Base-by-base conservation (phyloP, 441 rosid species). In the Theobroma grandiflorum region DNA sequence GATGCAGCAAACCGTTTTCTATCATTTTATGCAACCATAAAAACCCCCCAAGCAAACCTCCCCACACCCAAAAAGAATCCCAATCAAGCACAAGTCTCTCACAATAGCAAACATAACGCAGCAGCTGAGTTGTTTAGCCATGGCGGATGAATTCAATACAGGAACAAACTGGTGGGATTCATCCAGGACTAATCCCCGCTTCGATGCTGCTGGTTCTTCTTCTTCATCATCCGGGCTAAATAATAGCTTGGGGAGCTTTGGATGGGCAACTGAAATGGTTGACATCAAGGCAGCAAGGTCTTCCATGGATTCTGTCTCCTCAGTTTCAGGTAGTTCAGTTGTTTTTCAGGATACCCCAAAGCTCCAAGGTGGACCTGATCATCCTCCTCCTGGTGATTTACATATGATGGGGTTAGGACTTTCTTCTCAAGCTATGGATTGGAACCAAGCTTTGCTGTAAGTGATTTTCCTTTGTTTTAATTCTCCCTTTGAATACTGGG, bases 371-470 rank as follows among this genome's bases (percentile, higher is more conserved):
- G 84, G 84, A 42, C 31, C 68, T 59, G 47, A 22, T 22, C 63
- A 52, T 52, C 86, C 86, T 59, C 84, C 91, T 33, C 57, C 79
- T 63, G 72, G 76, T 72, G 85, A 72, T 62, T 86, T 91, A 64
- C 95, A 95, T 37, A 90, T 95, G 95, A 97, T 97, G 95, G 94
- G 93, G 50, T 80, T 97, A 84, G 98, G 97, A 70, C 95, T 97
- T 67, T 90, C 98, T 72, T 91, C 98, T 4, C 99, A 87, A 53
- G 82, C 92, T 74, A 82, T 91, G 83, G 96, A 95, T 55, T 95
- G 99, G 98, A 91, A 90, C 74, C 98, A 90, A 74, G 75, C 91
- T 26, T 84, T 93, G 72, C 79, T 90, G 99, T 96, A 82, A 93
- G 90, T 87, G 4, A 16, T 26, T 71, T 38, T 11, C 47, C 40